phyloP scores from a whole-genome alignment of 2,329 filamentous ascomycete species.

The Sporothrix pseudoabietina region DNA sequence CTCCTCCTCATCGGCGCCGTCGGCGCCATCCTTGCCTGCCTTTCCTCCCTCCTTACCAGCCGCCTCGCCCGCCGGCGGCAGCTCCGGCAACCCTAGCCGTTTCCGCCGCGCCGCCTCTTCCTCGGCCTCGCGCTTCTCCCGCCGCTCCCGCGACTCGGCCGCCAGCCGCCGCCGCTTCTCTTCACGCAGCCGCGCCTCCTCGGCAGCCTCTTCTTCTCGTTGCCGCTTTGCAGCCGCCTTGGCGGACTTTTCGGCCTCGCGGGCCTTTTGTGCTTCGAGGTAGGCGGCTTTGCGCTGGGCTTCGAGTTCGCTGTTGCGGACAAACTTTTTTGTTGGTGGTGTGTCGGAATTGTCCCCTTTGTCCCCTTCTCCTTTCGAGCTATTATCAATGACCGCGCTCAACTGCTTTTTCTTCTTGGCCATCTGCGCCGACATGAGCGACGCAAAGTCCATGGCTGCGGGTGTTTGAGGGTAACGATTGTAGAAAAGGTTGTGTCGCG shows the following conservation, averaged over 20 bases:
- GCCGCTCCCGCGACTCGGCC: conserved; percentile 70
- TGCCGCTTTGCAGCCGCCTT: conserved; percentile 79
- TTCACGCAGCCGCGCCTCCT: conserved; percentile 68
- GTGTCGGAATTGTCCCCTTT: conserved; percentile 37
- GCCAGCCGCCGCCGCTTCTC: conserved; percentile 81
- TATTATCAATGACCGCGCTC: not conserved
- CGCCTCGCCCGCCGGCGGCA: conserved; percentile 51
- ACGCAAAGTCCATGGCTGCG: conserved; percentile 83
- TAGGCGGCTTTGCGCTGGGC: conserved; percentile 79
- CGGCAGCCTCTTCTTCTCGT: conserved; percentile 79
- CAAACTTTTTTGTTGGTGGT: conserved; percentile 66
- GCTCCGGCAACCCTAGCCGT: conserved; percentile 76
- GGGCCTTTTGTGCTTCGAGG: conserved; percentile 73
- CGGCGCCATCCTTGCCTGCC: conserved; percentile 44
- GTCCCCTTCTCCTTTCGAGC: too few species aligned
- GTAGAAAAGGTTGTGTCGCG: not conserved
- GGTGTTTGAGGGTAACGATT: not conserved
- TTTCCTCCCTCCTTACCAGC: conserved; percentile 35
- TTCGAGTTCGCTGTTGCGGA: conserved; percentile 84
- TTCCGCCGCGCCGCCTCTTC: conserved; percentile 74
- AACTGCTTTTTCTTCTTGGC: conserved; percentile 62
- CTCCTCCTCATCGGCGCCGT: conserved; percentile 46
- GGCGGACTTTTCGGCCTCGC: conserved; percentile 71
- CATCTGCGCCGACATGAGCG: conserved; percentile 91
- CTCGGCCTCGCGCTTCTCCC: conserved; percentile 72